Percentiles rank a stretch among this genome's conserved stretches.
Evolutionary conservation across 108 stramenopile genomes (phyloP).

Genomic region (Skeletonema potamos): DNA sequence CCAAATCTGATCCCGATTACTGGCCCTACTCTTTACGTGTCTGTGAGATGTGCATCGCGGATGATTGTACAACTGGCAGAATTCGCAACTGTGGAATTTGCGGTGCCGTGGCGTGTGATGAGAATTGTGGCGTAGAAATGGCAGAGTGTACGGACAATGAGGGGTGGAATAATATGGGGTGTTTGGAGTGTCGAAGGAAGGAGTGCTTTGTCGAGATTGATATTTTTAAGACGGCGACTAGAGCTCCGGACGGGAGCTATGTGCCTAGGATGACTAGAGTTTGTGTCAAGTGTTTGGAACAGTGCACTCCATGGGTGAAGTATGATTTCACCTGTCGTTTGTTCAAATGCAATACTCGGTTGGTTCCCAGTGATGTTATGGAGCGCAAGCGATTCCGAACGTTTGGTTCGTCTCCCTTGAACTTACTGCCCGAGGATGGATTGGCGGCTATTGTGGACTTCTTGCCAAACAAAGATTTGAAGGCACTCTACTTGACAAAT

Average conservation of each 20-base stretch:
- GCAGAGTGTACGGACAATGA: slow-evolving; percentile 13
- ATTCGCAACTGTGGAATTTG: slow-evolving; percentile 14
- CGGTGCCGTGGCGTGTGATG: slow-evolving; percentile 18
- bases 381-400: slow-evolving; percentile 28
- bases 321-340: slow-evolving; percentile 34
- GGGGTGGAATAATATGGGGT: slow-evolving; percentile 15
- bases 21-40: slow-evolving; percentile 32
- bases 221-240: slow-evolving; percentile 4
- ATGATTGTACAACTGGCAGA: slow-evolving; percentile 19
- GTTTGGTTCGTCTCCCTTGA: slow-evolving; percentile 16
- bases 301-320: slow-evolving; percentile 29
- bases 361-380: slow-evolving; percentile 30
- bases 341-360: slow-evolving; percentile 34
- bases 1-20: background rate
- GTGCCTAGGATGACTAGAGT: slow-evolving; percentile 18
- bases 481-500: slow-evolving; percentile 15
- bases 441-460: slow-evolving; percentile 37
- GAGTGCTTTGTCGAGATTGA: slow-evolving; percentile 26
- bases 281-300: slow-evolving; percentile 26
- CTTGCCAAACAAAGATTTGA: slow-evolving; percentile 17
- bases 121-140: slow-evolving; percentile 3
- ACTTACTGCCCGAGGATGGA: slow-evolving; percentile 35
- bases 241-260: background rate
- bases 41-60: slow-evolving; percentile 34
- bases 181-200: slow-evolving; percentile 27